Evolutionary conservation across 1,284 basidiomycete genomes (phyloP), one percentile per base, ranked within the genome.

Genomic region (Irpex sp.): DNA sequence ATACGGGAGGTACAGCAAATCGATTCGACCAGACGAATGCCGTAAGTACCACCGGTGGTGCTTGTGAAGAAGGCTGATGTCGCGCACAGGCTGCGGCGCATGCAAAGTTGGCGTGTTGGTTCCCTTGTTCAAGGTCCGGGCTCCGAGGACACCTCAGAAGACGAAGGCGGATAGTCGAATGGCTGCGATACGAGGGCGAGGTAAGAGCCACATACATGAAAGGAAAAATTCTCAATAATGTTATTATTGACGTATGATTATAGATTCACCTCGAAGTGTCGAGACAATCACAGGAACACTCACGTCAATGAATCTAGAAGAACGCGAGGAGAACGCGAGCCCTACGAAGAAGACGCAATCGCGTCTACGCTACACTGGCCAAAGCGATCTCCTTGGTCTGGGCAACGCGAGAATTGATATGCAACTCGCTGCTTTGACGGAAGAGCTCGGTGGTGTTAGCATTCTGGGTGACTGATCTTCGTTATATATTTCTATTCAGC

Each of bases 1-100:
- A 56, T 93, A 92, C 70, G 90, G 90, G 11, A 82, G 92, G 37
- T 88, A 89, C 69, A 88, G 84, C 66, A 92, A 90, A 65, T 92
- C 90, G 11, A 93, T 94, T 67, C 79, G 83, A 17, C 80, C 87
- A 6, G 79, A 84, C n/a, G 83, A 84, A 74, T 86, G 85, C 66
- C 79, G 89, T 86, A 70, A 65, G 85, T 79, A 35, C 36, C 9
- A 55, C 21, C 37, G 47, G 7, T 43, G 7, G 15, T 4, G 39
- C 15, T 4, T 15, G 2, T 43, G 39, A 15, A 1, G 15, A 5
- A 9, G 39, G 39, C 8, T 43, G 26, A 26, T 21, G 21, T 21
- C 21, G 1, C 21, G 21, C 21, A 50, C 6, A 47, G 83, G 79
- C 17, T 84, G 83, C 64, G 81, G 81, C 15, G 74, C 69, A 0